phyloP scores from a whole-genome alignment of 2,329 filamentous ascomycete species.

The Lasiodiplodia sp. region DNA sequence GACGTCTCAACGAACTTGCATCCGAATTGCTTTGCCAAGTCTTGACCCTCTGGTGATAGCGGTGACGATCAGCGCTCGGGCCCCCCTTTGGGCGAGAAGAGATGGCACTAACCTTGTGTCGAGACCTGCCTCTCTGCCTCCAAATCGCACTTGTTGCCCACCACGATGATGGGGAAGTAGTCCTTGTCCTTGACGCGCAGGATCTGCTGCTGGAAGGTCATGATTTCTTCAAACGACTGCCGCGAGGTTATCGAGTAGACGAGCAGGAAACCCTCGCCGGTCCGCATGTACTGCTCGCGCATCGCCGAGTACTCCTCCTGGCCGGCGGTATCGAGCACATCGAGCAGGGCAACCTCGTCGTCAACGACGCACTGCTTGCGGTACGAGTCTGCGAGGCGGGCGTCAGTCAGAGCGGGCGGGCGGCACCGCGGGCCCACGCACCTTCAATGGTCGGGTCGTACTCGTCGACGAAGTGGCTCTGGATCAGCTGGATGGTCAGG shows the following conservation, averaged over 20 bases:
- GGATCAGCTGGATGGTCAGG: conserved; percentile 85
- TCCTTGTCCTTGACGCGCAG: conserved; percentile 99
- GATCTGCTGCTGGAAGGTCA: conserved; percentile 98
- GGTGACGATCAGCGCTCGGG: conserved; percentile 29
- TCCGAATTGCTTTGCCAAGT: conserved; percentile 82
- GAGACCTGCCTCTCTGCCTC: conserved; percentile 91
- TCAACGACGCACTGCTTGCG: conserved; percentile 99
- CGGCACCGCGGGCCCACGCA: conserved; percentile 51
- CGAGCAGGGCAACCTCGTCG: conserved; percentile 95
- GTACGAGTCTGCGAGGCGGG: conserved; percentile 79
- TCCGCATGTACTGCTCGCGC: conserved; percentile 99
- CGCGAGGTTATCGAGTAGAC: conserved; percentile 98
- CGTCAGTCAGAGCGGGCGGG: conserved; percentile 25
- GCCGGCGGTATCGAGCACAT: conserved; percentile 96
- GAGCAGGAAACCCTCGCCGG: conserved; percentile 95
- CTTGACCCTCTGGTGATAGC: conserved; percentile 77
- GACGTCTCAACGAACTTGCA: conserved; percentile 99
- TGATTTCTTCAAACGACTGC: conserved; percentile 98
- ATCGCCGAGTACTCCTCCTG: conserved; percentile 99
- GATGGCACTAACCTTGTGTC: conserved; percentile 76
- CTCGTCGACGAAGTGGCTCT: conserved; percentile 97
- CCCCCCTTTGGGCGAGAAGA: conserved; percentile 23
- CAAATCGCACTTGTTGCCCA: conserved; percentile 99
- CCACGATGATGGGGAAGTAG: conserved; percentile 99
- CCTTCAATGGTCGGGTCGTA: conserved; percentile 99